Conservation (phyloP, 352 stramenopile genomes). For the Globisporangium canariense region DNA sequence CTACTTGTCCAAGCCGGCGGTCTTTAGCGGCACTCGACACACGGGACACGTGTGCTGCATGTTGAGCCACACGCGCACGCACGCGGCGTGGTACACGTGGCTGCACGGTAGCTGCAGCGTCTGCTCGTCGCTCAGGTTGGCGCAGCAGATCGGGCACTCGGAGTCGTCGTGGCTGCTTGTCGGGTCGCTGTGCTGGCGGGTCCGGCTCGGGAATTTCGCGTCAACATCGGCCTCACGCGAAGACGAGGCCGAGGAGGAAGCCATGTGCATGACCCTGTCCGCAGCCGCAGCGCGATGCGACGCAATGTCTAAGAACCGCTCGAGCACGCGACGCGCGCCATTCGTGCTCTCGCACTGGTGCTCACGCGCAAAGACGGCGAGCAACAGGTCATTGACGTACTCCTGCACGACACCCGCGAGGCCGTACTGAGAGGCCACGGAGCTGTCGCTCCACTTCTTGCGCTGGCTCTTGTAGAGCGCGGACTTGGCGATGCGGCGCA, state of each 20-base stretch:
- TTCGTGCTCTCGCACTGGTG: constrained; percentile 37
- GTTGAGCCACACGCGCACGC: constrained; percentile 64
- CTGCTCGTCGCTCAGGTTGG: constrained; percentile 34
- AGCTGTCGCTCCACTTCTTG: constrained; percentile 29
- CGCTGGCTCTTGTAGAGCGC: constrained; percentile 36
- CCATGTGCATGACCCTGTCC: constrained; percentile 8
- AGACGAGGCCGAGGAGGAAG: not conserved
- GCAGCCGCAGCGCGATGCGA: constrained; percentile 16
- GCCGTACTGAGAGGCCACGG: constrained; percentile 34
- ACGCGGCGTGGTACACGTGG: constrained; percentile 65
- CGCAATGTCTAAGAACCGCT: constrained; percentile 52
- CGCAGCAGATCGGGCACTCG: constrained; percentile 74
- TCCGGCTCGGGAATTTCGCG: not conserved
- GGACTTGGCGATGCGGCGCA: constrained; percentile 52
- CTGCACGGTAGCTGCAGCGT: constrained; percentile 53
- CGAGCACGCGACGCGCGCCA: constrained; percentile 32
- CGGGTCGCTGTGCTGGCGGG: constrained; percentile 1
- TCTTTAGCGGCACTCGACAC: constrained; percentile 36
- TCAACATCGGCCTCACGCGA: not conserved
- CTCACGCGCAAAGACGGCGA: constrained; percentile 31
- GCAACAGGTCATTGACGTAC: constrained; percentile 60
- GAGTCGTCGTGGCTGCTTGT: constrained; percentile 26
- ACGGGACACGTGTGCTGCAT: constrained; percentile 71
- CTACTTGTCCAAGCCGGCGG: not conserved
- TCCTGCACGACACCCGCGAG: constrained; percentile 53